These are phyloP conservation scores for Delonix regia DNA, from an alignment of 306 rosid genomes.

Conservation along the genomic window DNA sequence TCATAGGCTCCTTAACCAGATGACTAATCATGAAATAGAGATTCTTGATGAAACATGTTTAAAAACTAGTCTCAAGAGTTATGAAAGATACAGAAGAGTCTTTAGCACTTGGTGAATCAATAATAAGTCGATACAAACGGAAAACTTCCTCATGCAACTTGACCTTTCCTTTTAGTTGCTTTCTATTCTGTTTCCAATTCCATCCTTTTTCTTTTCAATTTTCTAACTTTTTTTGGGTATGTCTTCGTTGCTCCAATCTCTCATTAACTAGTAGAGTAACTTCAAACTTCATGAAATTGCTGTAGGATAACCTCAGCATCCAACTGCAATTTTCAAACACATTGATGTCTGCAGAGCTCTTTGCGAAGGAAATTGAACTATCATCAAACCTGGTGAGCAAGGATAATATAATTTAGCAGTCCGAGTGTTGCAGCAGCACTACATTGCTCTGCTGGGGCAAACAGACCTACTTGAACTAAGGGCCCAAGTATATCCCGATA, in stretches of 20 bases:
- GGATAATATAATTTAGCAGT: slow-evolving; percentile 43
- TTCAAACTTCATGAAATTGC: slow-evolving; percentile 13
- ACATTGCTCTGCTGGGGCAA: slow-evolving; percentile 61
- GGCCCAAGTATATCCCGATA: slow-evolving; percentile 50
- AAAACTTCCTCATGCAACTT: neutral
- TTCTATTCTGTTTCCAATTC: neutral
- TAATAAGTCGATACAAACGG: neutral
- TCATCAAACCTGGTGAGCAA: slow-evolving; percentile 61
- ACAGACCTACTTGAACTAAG: slow-evolving; percentile 61
- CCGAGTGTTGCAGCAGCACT: slow-evolving; percentile 67
- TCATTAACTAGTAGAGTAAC: neutral
- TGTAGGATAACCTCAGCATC: slow-evolving; percentile 1
- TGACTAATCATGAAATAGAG: neutral
- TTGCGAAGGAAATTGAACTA: neutral
- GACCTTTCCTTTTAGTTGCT: neutral
- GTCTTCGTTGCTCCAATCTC: neutral
- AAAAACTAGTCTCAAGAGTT: neutral
- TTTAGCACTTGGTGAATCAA: neutral
- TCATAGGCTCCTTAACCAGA: neutral
- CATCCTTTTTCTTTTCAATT: too few species aligned
- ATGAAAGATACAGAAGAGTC: neutral
- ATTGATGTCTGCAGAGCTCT: neutral
- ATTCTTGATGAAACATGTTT: neutral
- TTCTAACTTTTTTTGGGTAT: neutral
- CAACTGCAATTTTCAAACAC: slow-evolving; percentile 5